These are phyloP conservation scores for Psidium friedrichsthalianum DNA, from an alignment of 345 rosid genomes.

Conservation along the genomic window DNA sequence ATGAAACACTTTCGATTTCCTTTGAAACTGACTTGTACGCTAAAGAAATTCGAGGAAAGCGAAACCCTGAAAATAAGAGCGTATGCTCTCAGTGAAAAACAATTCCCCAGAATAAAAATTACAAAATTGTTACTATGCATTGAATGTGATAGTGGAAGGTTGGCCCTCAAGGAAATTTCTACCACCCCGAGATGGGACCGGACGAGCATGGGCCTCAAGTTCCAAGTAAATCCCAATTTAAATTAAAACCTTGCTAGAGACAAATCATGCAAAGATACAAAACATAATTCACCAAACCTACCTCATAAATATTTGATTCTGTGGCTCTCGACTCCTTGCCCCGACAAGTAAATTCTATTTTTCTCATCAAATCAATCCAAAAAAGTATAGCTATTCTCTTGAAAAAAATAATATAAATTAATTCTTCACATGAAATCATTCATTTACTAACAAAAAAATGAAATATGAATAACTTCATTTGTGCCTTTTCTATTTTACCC, in stretches of 20 bases:
- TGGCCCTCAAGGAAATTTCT: conserved; percentile 1
- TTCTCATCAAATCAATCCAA: neutral
- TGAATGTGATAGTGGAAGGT: neutral
- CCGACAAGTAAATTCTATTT: neutral
- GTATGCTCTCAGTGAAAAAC: neutral
- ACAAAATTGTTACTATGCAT: neutral
- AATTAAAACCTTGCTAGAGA: neutral
- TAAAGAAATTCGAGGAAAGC: too few species aligned
- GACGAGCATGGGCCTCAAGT: conserved; percentile 4
- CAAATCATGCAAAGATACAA: neutral
- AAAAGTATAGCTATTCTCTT: neutral
- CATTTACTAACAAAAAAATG: too few species aligned
- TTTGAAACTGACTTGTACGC: too few species aligned
- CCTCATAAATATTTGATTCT: neutral
- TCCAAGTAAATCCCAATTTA: neutral
- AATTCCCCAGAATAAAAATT: neutral
- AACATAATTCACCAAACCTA: neutral
- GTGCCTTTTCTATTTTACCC: neutral
- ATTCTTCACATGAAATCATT: neutral
- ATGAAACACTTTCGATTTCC: too few species aligned
- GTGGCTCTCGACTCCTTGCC: neutral
- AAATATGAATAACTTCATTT: neutral
- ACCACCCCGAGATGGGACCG: conserved; percentile 5
- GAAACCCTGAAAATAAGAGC: neutral
- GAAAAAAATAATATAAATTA: neutral